Percentiles rank a stretch among this genome's conserved stretches.
Conservation (phyloP, 768 basidiomycete genomes). For the Suillus tomentosus region DNA sequence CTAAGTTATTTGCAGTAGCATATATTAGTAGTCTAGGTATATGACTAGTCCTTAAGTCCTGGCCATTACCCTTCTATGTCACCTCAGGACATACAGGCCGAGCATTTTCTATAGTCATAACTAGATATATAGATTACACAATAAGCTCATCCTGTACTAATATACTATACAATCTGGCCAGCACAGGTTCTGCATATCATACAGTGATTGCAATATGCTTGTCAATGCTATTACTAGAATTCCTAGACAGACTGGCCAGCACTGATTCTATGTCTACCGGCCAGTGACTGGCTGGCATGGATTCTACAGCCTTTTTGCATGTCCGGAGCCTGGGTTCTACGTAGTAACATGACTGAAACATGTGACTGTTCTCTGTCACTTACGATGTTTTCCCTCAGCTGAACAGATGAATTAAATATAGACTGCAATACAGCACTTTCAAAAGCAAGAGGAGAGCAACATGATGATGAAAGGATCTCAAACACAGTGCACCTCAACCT, state of each 20-base stretch:
- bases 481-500: no score
- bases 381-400: no score
- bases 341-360: no score
- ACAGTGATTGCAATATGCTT: neutral
- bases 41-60: neutral
- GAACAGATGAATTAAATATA: no score
- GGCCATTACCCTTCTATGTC: neutral
- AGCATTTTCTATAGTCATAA: neutral
- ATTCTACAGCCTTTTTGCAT: no score
- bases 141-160: constrained; percentile 1
- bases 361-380: no score
- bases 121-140: neutral
- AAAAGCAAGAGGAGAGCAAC: no score
- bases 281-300: no score
- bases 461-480: no score
- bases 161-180: constrained; percentile 1
- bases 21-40: neutral
- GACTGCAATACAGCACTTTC: no score
- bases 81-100: neutral
- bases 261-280: no score
- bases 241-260: neutral
- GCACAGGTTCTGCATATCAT: neutral
- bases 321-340: no score
- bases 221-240: constrained; percentile 1
- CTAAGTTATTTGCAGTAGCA: neutral